A percentile compares a stretch with the other conserved stretches of the same genome.
phyloP scores from a whole-genome alignment of 306 rosid genomes.

The Alnus rubra region DNA sequence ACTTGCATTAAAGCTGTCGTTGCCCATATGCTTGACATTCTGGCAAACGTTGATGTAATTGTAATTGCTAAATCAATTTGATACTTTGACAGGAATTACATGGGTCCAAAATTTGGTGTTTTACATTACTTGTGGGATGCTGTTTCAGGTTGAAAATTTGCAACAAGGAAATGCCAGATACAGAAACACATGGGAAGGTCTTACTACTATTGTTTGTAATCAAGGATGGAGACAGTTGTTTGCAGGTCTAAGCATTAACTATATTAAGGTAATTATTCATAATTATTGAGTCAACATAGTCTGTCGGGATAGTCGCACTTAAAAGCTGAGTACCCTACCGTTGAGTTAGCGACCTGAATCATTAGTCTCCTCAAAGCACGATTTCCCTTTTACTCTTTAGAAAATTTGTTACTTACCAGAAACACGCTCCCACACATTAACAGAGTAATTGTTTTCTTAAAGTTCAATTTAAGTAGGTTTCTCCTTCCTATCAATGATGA shows the following conservation, averaged over 20 bases:
- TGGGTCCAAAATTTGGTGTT: constrained; percentile 11
- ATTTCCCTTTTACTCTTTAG: not conserved
- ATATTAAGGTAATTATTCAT: constrained; percentile 72
- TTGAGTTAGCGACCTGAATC: too few species aligned
- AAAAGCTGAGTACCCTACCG: too few species aligned
- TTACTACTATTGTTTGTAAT: constrained; percentile 53
- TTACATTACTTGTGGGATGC: constrained; percentile 26
- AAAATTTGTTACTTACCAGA: not conserved
- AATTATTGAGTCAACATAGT: constrained; percentile 9
- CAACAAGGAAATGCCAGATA: constrained; percentile 54
- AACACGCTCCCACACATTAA: not conserved
- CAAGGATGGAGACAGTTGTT: constrained; percentile 94
- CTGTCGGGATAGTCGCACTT: not conserved
- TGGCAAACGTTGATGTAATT: not conserved
- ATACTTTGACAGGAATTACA: not conserved
- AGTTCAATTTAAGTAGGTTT: not conserved
- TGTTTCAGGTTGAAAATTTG: constrained; percentile 67
- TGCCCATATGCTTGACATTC: not conserved
- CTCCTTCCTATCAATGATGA: not conserved
- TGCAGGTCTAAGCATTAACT: constrained; percentile 92
- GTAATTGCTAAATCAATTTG: constrained; percentile 3
- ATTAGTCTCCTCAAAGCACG: not conserved
- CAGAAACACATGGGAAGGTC: constrained; percentile 68
- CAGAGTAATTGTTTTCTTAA: not conserved
- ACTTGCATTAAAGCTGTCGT: not conserved